Evolutionary conservation across 129 eudicot genomes (phyloP).

Genomic region (Flaveria sonorensis): DNA sequence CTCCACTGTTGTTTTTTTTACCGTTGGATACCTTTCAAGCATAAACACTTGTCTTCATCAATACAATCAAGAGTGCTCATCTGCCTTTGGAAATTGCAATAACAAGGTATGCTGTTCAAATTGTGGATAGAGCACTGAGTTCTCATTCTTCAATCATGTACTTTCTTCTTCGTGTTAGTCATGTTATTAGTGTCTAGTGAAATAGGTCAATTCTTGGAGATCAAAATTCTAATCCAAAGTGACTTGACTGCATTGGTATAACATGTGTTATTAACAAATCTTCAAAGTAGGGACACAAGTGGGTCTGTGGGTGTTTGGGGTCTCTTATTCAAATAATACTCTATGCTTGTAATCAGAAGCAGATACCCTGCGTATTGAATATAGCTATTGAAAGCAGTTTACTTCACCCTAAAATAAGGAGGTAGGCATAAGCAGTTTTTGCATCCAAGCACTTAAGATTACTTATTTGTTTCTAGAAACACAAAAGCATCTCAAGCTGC

Average conservation of each 20-base stretch:
- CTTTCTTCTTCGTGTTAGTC: background rate
- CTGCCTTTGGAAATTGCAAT: no score
- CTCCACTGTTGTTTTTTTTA: no score
- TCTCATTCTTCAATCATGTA: no score
- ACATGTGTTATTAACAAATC: background rate
- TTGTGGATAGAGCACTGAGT: no score
- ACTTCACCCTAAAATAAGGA: no score
- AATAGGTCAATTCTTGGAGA: slow-evolving; percentile 1
- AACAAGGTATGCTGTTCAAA: no score
- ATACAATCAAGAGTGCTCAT: background rate
- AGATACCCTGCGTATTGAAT: no score
- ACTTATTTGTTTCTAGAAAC: background rate
- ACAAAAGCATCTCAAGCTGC: background rate
- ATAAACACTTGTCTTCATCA: background rate
- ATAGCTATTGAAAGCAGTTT: no score
- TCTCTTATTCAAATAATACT: background rate
- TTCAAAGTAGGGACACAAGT: background rate
- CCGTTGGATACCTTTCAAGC: no score
- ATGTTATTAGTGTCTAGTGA: background rate
- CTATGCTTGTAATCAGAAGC: no score
- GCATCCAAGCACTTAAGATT: background rate
- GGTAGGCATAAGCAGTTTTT: no score
- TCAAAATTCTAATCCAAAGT: background rate
- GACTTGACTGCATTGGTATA: background rate
- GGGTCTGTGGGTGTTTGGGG: background rate